Base-by-base conservation (phyloP, 1,284 basidiomycete species). In the Rhodotorula sp. region DNA sequence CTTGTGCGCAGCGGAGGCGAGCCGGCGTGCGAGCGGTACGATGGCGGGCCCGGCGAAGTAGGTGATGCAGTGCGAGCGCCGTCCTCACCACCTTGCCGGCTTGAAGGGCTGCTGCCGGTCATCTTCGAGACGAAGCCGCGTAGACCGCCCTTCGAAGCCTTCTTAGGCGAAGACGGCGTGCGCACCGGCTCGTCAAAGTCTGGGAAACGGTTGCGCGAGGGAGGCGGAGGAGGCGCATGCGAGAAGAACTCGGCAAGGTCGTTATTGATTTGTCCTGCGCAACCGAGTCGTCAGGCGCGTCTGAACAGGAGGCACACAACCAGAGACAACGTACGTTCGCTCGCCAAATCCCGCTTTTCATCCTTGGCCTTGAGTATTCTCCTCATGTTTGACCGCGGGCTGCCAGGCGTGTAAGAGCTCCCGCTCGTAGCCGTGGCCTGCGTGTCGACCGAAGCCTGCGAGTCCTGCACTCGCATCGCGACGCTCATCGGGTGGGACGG, bases 191-290 rank as follows among this genome's bases (percentile, higher is more conserved):
- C 41, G 66, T 4, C 42, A 23, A 21, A 3, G 48, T 7, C 23
- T 21, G 19, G 19, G 7, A 23, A 49, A 23, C 14, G 17, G 44
- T 23, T 14, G 52, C 52, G 10, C 3, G 45, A 10, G 10, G 49
- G 61, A 9, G 16, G 21, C 10, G 59, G 55, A 1, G 68, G 65
- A 17, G 68, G 61, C 21, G 59, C 52, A 56, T 53, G 41, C 23
- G 64, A 41, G 55, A 75, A 75, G 52, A 73, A 73, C 52, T 67
- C 65, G 48, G 59, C 66, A 16, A 75, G 64, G 48, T 75, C 74
- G 53, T 62, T 54, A 50, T 75, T 75, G 71, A 73, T 62, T 57
- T 68, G 67, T 44, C 53, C 53, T 54, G n/a, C 0, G 25, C 0
- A 27, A 23, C 17, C 10, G 48, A 13, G 27, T 3, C n/a, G 41